These are phyloP conservation scores for Jackrogersella multiformis DNA, from an alignment of 495 filamentous ascomycete species.

Conservation along the genomic window DNA sequence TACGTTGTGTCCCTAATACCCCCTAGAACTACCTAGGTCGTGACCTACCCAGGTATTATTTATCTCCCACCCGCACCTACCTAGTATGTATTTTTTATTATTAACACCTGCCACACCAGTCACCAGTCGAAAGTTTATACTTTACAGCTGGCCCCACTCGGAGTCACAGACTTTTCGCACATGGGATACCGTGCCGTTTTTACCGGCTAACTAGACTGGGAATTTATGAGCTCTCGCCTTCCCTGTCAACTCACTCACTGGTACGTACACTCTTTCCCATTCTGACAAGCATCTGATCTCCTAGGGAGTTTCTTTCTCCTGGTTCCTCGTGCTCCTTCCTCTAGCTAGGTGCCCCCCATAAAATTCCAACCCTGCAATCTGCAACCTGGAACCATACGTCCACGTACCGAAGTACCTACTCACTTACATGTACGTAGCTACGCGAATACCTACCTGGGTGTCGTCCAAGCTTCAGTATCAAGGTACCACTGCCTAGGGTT, in stretches of 20 bases:
- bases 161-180: neutral
- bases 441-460: neutral
- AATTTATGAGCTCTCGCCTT: slow-evolving; percentile 10
- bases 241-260: slow-evolving; percentile 11
- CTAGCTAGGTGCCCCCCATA: too few species aligned
- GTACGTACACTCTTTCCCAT: slow-evolving; percentile 19
- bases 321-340: neutral
- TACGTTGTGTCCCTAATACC: too few species aligned
- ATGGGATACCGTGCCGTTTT: neutral
- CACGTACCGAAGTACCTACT: neutral
- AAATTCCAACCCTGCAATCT: too few species aligned
- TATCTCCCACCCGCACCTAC: neutral
- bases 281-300: slow-evolving; percentile 4
- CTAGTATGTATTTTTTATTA: neutral
- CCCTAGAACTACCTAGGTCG: too few species aligned
- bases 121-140: slow-evolving; percentile 1
- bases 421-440: slow-evolving; percentile 12
- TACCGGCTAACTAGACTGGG: slow-evolving; percentile 12
- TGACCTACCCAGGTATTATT: neutral
- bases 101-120: neutral
- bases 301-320: neutral
- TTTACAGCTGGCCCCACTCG: neutral
- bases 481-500: slow-evolving; percentile 23
- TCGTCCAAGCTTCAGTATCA: slow-evolving; percentile 7
- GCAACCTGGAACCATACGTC: neutral